These are phyloP conservation scores for Fusarium sp. DNA, from an alignment of 2,329 filamentous ascomycete genomes.

Conservation along the genomic window DNA sequence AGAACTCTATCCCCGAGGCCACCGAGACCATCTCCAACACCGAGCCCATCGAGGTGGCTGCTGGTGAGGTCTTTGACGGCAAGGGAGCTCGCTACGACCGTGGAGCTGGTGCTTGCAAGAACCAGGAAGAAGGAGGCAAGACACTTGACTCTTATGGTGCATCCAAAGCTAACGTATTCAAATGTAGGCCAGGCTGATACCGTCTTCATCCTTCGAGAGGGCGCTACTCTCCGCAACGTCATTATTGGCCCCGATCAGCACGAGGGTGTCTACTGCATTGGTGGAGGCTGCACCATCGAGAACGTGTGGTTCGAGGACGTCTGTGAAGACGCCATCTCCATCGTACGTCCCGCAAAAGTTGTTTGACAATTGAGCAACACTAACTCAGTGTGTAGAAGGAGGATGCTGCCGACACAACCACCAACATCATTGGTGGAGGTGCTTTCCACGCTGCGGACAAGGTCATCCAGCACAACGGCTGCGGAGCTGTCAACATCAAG, in stretches of 20 bases:
- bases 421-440: constrained; percentile 44
- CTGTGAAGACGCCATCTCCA: constrained; percentile 47
- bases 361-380: background rate
- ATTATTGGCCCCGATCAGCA: constrained; percentile 32
- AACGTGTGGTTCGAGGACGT: constrained; percentile 52
- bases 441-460: constrained; percentile 52
- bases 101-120: constrained; percentile 48
- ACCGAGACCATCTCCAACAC: constrained; percentile 38
- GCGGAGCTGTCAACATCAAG: background rate
- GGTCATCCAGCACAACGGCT: constrained; percentile 47
- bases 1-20: constrained; percentile 39
- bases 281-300: constrained; percentile 43
- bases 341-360: background rate
- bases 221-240: constrained; percentile 28
- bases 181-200: constrained; percentile 8
- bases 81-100: constrained; percentile 47
- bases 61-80: constrained; percentile 43
- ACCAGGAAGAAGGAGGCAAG: constrained; percentile 49
- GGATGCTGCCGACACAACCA: background rate
- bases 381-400: background rate
- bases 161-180: background rate
- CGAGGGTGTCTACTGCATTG: constrained; percentile 42
- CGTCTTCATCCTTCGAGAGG: constrained; percentile 30
- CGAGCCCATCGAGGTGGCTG: constrained; percentile 42
- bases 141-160: accelerated